These are phyloP conservation scores for Aphanomyces cochlioides DNA, from an alignment of 352 stramenopile species.

Conservation along the genomic window DNA sequence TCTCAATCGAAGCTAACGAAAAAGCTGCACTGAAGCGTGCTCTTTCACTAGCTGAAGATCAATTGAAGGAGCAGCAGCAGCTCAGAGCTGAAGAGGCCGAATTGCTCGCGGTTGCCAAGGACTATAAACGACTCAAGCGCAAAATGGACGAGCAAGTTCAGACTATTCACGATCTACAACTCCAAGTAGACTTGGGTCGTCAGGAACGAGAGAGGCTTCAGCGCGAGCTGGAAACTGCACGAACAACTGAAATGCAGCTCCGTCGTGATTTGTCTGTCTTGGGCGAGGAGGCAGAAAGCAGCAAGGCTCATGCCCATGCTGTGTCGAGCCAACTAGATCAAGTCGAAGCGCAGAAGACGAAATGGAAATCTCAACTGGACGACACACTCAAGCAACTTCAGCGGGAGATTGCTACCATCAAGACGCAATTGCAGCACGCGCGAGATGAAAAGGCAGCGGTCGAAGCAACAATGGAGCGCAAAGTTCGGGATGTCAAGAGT, in stretches of 20 bases:
- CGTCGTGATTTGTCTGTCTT: conserved; percentile 14
- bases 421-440: not conserved
- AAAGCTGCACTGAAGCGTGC: conserved; percentile 17
- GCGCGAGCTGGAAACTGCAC: not conserved
- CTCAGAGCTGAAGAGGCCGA: not conserved
- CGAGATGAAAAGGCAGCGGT: not conserved
- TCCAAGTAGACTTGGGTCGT: not conserved
- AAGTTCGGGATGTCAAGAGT: conserved; percentile 24
- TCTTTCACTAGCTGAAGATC: conserved; percentile 19
- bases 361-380: conserved; percentile 5
- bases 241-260: not conserved
- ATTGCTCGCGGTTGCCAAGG: conserved; percentile 24
- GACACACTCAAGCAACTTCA: not conserved
- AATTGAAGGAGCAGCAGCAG: not conserved
- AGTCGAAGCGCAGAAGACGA: conserved; percentile 13
- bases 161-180: not conserved
- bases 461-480: conserved; percentile 6
- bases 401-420: not conserved
- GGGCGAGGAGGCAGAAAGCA: not conserved
- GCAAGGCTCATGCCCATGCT: conserved; percentile 2
- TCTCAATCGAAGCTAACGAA: conserved; percentile 34
- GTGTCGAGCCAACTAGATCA: conserved; percentile 15
- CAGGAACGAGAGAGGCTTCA: conserved; percentile 8
- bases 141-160: conserved; percentile 31
- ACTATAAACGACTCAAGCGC: conserved; percentile 34